Conservation (phyloP, 2,329 filamentous ascomycete genomes). For the Aureobasidium sp. region DNA sequence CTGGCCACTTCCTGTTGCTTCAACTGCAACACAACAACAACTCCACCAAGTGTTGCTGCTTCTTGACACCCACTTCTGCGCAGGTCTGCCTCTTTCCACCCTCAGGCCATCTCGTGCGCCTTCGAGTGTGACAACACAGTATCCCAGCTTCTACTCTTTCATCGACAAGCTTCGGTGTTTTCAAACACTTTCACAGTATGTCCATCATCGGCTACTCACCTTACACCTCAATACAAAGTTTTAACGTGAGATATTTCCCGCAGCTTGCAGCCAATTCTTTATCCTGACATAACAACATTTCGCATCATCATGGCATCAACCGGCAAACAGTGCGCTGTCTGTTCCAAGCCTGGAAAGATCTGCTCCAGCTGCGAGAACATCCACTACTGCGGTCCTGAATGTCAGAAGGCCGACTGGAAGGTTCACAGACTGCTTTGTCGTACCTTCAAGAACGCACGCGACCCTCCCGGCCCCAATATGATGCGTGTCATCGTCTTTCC, state of each 20-base stretch:
- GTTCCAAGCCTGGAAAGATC: background rate
- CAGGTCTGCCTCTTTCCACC: background rate
- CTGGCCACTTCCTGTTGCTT: background rate
- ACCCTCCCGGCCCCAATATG: background rate
- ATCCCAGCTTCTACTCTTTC: background rate
- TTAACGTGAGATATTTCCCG: background rate
- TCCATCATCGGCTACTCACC: background rate
- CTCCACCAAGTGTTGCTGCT: background rate
- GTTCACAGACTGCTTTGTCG: background rate
- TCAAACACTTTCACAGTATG: background rate
- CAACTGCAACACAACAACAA: background rate
- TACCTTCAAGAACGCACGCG: background rate
- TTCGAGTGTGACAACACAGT: background rate
- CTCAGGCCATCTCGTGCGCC: background rate
- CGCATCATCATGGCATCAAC: background rate
- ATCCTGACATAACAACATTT: background rate
- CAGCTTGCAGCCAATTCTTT: background rate
- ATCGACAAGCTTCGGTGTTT: background rate
- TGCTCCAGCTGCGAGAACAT: background rate
- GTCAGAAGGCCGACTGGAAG: background rate
- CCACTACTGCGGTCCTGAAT: background rate
- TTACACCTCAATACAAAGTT: background rate
- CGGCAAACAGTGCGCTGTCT: background rate
- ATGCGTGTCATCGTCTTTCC: background rate
- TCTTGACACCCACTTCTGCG: background rate